Base-by-base conservation (phyloP, 2,329 filamentous ascomycete genomes). In the Botryotinia convoluta region DNA sequence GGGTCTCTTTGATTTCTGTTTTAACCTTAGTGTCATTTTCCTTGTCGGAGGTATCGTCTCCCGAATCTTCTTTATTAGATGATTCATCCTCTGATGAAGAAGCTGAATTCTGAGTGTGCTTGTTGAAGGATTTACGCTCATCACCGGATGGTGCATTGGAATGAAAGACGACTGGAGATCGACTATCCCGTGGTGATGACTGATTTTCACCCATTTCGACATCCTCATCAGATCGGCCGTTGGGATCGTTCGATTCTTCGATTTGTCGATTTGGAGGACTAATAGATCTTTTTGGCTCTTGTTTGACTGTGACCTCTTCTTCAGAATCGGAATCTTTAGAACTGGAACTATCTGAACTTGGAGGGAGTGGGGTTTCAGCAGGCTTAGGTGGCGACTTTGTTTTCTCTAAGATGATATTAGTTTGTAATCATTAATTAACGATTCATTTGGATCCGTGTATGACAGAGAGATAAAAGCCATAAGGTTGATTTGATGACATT, bases 81-180 rank as follows among this genome's bases (percentile, higher is more conserved):
- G 67, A 74, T 44, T 61, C 45, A 42, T 62, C n/a, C 18, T 64
- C 59, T 20, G 65, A 68, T 4, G 44, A 48, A 37, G 54, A 72
- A 48, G 20, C 32, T 39, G 63, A 39, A 6, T 14, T 18, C 14
- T 51, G 37, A 18, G 48, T 61, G 32, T 35, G 39, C n/a, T 45
- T 37, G 16, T 32, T 26, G 32, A 35, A 18, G 4, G 51, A 35
- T 51, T 60, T 67, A 2, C 63, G 63, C 39, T 72, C 71, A 60
- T 72, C 71, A 6, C 71, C 57, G 22, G 65, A 60, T 61, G 72
- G 48, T 60, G 67, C 60, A 60, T 70, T 35, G 32, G 68, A 65
- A 59, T 69, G 61, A 74, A 79, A 79, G 20, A 76, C 72, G 35
- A 80, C 74, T 29, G 79, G 79, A 35, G 79, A 80, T 61, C 79